Evolutionary conservation across 768 basidiomycete species (phyloP), one percentile per base, ranked within the genome.

Genomic region (Butyriboletus loyo): DNA sequence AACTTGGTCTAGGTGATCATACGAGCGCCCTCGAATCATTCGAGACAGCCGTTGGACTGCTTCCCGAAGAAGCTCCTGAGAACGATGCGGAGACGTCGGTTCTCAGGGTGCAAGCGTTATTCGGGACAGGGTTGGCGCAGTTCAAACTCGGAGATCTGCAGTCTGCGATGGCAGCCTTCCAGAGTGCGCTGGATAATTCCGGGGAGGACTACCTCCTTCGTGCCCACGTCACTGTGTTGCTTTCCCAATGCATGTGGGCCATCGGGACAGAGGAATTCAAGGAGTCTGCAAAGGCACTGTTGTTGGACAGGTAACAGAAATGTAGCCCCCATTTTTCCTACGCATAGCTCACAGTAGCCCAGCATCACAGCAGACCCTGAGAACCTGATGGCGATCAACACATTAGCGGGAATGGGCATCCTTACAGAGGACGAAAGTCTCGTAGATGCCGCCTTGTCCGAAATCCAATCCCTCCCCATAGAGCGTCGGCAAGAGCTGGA

Each of bases 361-460:
- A 96, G 94, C 61, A 87, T 97, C 57, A 77, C 85, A 0, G 69
- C 77, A 24, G 89, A 96, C 64, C 79, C 86, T 0, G 87, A 87
- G 55, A 91, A 94, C 62, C 66, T 93, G 45, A 76, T 80, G 49
- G 92, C 91, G 1, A 88, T 96, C 66, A 89, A 87, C 41, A 80
- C 85, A 0, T 79, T 98, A 1, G 89, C 89, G 1, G 89, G 88
- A n/a, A 92, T 97, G 82, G 93, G 91, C 11, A 84, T 93, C 50
- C 70, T 94, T 48, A 86, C 86, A 4, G 76, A 77, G 31, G 93
- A 96, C 60, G 84, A 87, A 31, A 79, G 77, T 32, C 77, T 97
- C 19, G 77, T 94, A 24, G 91, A 95, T 65, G 94, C 93, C 1
- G 88, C 92, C 0, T 72, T 95, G 13, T 85, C 88, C 0, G 93